A percentile compares a stretch with the other conserved stretches of the same genome.
These are phyloP conservation scores for Aegilops longissima DNA, from an alignment of 176 grass and related monocot genomes.

Conservation along the genomic window DNA sequence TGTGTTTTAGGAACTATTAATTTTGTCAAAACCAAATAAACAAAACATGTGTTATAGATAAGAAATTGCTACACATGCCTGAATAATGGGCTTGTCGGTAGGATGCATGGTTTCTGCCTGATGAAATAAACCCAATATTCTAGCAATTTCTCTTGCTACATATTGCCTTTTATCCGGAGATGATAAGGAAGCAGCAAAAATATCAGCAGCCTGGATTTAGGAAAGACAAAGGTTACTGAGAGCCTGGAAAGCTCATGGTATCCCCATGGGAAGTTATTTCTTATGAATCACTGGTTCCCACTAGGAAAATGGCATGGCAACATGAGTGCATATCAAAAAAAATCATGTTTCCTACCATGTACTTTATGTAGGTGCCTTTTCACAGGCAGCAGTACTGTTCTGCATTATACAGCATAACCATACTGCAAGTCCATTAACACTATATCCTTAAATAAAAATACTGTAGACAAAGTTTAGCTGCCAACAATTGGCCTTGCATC, in stretches of 20 bases:
- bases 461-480: neutral
- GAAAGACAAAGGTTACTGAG: conserved; percentile 9
- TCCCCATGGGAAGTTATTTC: neutral
- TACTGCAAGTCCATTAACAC: neutral
- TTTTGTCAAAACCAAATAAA: conserved; percentile 11
- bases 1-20: conserved; percentile 44
- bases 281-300: conserved; percentile 8
- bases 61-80: conserved; percentile 43
- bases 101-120: conserved; percentile 37
- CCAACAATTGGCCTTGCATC: neutral
- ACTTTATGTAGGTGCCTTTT: conserved; percentile 3
- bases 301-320: conserved; percentile 13
- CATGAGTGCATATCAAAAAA: neutral
- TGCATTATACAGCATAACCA: neutral
- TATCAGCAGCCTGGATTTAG: conserved; percentile 71
- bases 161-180: conserved; percentile 57
- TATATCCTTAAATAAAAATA: neutral
- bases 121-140: conserved; percentile 45
- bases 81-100: conserved; percentile 64
- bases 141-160: conserved; percentile 73
- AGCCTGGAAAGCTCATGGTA: neutral
- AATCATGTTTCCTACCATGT: neutral
- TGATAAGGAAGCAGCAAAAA: conserved; percentile 69
- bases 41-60: neutral
- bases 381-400: neutral